Evolutionary conservation across 495 filamentous ascomycete genomes (phyloP), one percentile per base, ranked within the genome.

Genomic region (Aspergillus egyptiacus): DNA sequence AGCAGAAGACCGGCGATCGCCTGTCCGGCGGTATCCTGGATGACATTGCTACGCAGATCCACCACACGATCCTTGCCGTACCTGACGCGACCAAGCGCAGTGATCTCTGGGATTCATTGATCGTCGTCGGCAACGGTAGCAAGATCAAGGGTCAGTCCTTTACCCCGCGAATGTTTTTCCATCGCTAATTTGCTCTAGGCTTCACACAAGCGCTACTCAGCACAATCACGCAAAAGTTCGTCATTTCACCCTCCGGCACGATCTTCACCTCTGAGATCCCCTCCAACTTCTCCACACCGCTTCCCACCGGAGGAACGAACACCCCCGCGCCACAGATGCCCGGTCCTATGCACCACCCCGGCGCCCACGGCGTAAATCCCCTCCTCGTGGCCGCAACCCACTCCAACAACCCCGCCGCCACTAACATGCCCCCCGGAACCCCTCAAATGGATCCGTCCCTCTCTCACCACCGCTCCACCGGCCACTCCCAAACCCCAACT

Each of bases 181-280:
- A n/a, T 19, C 24, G 37, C 49, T 50, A 49, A 46, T 51, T 39
- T 19, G 17, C 46, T 6, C 35, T 33, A 84, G 83, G 70, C 56
- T 89, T 97, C 65, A 91, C 86, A 58, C 90, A 95, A 43, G 85
- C 93, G 40, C 76, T 98, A 31, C 64, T 96, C 32, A 72, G 81
- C 27, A 89, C 84, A 0, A 75, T 97, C 17, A 80, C 79, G 24
- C 78, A 82, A 50, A 91, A 89, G 55, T 94, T 93, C 62, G 73
- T 95, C 30, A 85, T 97, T 48, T 91, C 90, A 4, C 93, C 93
- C 0, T 91, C 86, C 33, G 89, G 85, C 18, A 96, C 90, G 28
- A 97, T 97, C 59, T 98, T 98, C 75, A 95, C 89, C 28, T 94
- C 87, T 36, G 93, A 98, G 67, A 80, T 98, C 27, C 90, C 90